Conservation (phyloP, 768 basidiomycete genomes). For the Termitomyces sp. region DNA sequence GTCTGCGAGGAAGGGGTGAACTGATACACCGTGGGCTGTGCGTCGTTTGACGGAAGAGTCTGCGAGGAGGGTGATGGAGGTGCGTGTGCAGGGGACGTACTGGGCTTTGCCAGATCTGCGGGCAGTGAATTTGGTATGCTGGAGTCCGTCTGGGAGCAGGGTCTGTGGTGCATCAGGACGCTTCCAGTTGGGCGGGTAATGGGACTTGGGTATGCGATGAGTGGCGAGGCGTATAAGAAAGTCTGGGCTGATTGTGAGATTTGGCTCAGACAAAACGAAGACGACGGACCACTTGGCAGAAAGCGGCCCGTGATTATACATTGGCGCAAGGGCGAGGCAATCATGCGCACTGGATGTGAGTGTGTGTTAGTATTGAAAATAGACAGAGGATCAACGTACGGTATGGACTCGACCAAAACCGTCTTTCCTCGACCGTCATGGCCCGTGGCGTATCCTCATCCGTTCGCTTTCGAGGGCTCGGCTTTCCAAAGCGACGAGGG, state of each 20-base stretch:
- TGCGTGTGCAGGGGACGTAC: conserved; percentile 61
- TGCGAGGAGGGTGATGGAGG: conserved; percentile 33
- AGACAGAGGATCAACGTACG: conserved; percentile 35
- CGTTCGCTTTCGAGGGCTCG: neutral
- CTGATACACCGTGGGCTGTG: conserved; percentile 19
- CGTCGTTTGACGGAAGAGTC: conserved; percentile 30
- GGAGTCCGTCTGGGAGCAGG: conserved; percentile 51
- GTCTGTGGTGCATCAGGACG: conserved; percentile 11
- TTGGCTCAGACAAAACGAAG: neutral
- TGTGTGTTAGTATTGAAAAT: conserved; percentile 1
- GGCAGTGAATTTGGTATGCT: conserved; percentile 55
- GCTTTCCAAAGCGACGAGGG: conserved; percentile 16
- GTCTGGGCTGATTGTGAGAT: conserved; percentile 31
- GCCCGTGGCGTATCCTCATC: conserved; percentile 37
- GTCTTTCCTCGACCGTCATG: conserved; percentile 59
- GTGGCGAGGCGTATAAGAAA: conserved; percentile 58
- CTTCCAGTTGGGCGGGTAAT: conserved; percentile 2
- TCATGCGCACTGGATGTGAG: conserved; percentile 55
- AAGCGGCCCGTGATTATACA: conserved; percentile 45
- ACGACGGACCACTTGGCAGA: conserved; percentile 51
- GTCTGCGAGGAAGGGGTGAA: conserved; percentile 40
- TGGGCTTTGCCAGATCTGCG: conserved; percentile 37
- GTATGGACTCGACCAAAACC: conserved; percentile 75
- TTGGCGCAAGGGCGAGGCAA: conserved; percentile 55
- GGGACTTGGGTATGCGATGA: conserved; percentile 31